A percentile compares a stretch with the other conserved stretches of the same genome.
Evolutionary conservation across 306 rosid species (phyloP).

Genomic region (Cajanus cajan): DNA sequence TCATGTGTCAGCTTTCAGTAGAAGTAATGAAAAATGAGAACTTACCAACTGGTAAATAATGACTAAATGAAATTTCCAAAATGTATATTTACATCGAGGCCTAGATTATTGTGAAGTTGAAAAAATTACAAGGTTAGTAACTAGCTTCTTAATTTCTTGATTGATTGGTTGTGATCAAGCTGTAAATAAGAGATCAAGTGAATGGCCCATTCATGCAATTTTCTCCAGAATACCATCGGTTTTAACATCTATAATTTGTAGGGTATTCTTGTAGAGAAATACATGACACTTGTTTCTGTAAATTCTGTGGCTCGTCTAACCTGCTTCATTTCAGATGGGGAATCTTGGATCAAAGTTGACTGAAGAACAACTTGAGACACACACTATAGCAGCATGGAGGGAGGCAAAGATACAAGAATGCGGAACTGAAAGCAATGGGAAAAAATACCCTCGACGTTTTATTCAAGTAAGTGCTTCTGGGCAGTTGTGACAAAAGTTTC

Average conservation of each 20-base stretch:
- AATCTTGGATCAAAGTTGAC: constrained; percentile 56
- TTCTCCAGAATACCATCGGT: not conserved
- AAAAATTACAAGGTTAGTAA: not conserved
- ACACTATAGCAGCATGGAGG: constrained; percentile 69
- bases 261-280: not conserved
- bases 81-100: not conserved
- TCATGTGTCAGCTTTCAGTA: not conserved
- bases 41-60: not conserved
- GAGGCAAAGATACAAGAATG: constrained; percentile 40
- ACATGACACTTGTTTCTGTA: not conserved
- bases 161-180: not conserved
- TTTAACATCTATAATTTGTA: constrained; percentile 9
- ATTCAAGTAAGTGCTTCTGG: constrained; percentile 53
- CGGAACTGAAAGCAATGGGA: constrained; percentile 36
- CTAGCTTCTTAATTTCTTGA: not conserved
- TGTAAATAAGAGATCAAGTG: not conserved
- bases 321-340: constrained; percentile 46
- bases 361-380: constrained; percentile 60
- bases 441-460: constrained; percentile 34
- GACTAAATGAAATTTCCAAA: not conserved
- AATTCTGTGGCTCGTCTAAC: constrained; percentile 9
- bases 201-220: not conserved
- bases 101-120: constrained; percentile 1
- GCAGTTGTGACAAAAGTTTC: not conserved
- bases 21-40: not conserved